A percentile compares a stretch with the other conserved stretches of the same genome.
These are phyloP conservation scores for Neonectria hederae DNA, from an alignment of 2,329 filamentous ascomycete genomes.

Conservation along the genomic window DNA sequence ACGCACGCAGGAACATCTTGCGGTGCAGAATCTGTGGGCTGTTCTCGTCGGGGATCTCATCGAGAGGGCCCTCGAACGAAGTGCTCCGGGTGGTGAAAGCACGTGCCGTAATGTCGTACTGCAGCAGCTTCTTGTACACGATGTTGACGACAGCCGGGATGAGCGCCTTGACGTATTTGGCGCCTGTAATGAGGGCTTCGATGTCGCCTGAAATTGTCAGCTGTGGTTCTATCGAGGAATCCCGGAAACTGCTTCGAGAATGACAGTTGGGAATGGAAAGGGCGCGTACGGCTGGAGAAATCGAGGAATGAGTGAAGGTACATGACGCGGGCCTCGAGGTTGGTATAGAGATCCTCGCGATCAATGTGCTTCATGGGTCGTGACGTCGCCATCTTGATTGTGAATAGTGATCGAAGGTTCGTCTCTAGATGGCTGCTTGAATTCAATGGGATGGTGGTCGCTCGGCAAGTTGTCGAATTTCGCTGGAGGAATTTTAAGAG, in stretches of 20 bases:
- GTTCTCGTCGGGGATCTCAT: slow-evolving; percentile 70
- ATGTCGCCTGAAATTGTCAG: slow-evolving; percentile 67
- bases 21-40: slow-evolving; percentile 79
- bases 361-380: slow-evolving; percentile 68
- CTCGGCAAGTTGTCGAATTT: slow-evolving; percentile 1
- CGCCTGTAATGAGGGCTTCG: slow-evolving; percentile 72
- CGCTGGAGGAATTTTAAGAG: neutral
- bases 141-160: slow-evolving; percentile 87
- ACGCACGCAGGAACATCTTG: slow-evolving; percentile 82
- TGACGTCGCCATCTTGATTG: slow-evolving; percentile 43
- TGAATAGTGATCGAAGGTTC: neutral
- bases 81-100: slow-evolving; percentile 73
- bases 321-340: slow-evolving; percentile 72
- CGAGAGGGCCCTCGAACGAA: slow-evolving; percentile 73
- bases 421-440: neutral
- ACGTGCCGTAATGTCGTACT: slow-evolving; percentile 83
- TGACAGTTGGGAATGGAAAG: no score
- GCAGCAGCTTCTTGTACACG: slow-evolving; percentile 82
- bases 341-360: slow-evolving; percentile 76
- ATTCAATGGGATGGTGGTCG: slow-evolving; percentile 7
- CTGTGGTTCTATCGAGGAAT: neutral
- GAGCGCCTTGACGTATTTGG: slow-evolving; percentile 82
- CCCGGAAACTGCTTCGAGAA: no score
- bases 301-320: slow-evolving; percentile 82
- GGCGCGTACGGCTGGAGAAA: slow-evolving; percentile 71